Evolutionary conservation across 257 asterid species (phyloP).

Genomic region (Echium plantagineum): DNA sequence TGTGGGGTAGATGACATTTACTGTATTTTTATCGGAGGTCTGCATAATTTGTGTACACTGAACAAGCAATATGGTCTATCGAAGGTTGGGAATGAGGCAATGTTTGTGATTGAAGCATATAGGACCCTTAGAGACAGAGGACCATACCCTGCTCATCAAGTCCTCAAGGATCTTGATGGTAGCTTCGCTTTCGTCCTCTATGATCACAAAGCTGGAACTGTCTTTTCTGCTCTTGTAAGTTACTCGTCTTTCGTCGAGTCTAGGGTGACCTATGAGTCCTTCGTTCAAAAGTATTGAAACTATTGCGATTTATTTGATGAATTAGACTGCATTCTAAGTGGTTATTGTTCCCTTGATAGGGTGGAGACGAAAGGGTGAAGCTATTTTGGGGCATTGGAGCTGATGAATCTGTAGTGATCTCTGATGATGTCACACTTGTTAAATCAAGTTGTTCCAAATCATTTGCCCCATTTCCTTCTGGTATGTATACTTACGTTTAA

Average conservation of each 20-base stretch:
- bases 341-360: conserved; percentile 29
- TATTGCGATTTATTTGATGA: no score
- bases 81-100: conserved; percentile 66
- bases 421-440: conserved; percentile 48
- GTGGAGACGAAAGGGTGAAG: conserved; percentile 52
- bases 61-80: conserved; percentile 80
- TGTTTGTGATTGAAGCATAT: conserved; percentile 63
- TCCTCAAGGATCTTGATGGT: conserved; percentile 81
- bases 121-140: conserved; percentile 84
- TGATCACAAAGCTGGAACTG: conserved; percentile 61
- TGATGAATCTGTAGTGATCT: conserved; percentile 79
- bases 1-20: conserved; percentile 69
- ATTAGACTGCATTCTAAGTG: not conserved
- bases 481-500: conserved; percentile 41
- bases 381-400: conserved; percentile 74
- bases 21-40: conserved; percentile 68
- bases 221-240: conserved; percentile 81
- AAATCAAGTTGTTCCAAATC: conserved; percentile 85
- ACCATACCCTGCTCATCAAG: conserved; percentile 91
- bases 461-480: conserved; percentile 89
- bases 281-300: no score
- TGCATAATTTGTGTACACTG: conserved; percentile 51
- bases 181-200: conserved; percentile 79
- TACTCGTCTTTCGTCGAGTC: not conserved
- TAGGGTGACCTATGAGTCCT: no score